Evolutionary conservation across 176 grass and related monocot species (phyloP), one percentile per base, ranked within the genome.

Genomic region (Chloris gayana): DNA sequence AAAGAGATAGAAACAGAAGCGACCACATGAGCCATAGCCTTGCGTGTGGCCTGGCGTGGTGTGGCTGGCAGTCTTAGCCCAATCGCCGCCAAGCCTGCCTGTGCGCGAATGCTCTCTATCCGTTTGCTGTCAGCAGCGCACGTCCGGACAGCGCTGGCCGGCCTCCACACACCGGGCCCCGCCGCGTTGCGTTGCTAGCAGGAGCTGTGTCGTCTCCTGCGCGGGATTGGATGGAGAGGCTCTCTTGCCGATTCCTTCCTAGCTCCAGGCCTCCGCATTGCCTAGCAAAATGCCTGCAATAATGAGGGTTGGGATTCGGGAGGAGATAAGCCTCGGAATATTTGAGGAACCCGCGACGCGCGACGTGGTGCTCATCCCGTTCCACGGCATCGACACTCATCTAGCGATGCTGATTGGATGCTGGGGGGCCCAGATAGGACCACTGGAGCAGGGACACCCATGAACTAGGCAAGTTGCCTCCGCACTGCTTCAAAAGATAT

Each of bases 131-230:
- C 74, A 63, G 58, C 37, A 44, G 21, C 33, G 33, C 51, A 24
- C 56, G 14, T 19, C 14, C 13, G 62, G 62, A 18, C 62, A 34
- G 30, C 6, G 31, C 31, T 15, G 15, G 24, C 9, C 11, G 57
- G 24, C 11, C 24, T 0, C 54, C 9, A 4, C n/a, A 5, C 15
- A 4, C 47, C 14, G 44, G 47, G 14, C 47, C 15, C 47, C 14
- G 14, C 14, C 15, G 44, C 44, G 11, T 12, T 13, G 14, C 10
- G 44, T 13, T 2, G 9, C 12, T n/a, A n/a, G n/a, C n/a, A n/a
- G n/a, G n/a, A n/a, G n/a, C n/a, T n/a, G n/a, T n/a, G 14, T 50
- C 47, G 47, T 19, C 32, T 82, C 85, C n/a, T 82, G 72, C 72
- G 12, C 11, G 44, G 44, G 42, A 45, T 45, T 45, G 42, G 42